Percentiles rank a stretch among this genome's conserved stretches.
These are phyloP conservation scores for Fusarium transvaalense DNA, from an alignment of 2,329 filamentous ascomycete species.

Conservation along the genomic window DNA sequence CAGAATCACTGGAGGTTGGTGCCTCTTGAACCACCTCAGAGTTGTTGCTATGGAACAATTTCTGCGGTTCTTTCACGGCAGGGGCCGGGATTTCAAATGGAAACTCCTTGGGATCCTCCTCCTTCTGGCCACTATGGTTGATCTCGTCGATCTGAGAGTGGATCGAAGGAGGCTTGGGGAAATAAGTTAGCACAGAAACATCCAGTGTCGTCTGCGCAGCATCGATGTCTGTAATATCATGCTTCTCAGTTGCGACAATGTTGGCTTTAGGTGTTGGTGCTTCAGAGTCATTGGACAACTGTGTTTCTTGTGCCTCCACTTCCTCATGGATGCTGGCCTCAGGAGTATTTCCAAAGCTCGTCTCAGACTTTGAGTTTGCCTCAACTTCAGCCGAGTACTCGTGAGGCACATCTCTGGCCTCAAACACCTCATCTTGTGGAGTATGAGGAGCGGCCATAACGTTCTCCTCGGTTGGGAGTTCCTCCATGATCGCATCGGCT, in stretches of 20 bases:
- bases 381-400: constrained; percentile 25
- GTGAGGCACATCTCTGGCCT: constrained; percentile 18
- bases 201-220: constrained; percentile 13
- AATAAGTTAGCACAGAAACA: constrained; percentile 22
- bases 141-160: constrained; percentile 18
- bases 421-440: constrained; percentile 30
- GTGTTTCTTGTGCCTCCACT: constrained; percentile 4
- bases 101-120: constrained; percentile 4
- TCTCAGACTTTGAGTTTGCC: constrained; percentile 39
- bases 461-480: background rate
- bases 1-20: constrained; percentile 41
- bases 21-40: constrained; percentile 6
- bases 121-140: constrained; percentile 6
- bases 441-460: background rate
- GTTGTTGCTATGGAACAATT: background rate
- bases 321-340: constrained; percentile 31
- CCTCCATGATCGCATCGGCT: background rate
- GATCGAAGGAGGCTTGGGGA: constrained; percentile 38
- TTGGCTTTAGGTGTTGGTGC: constrained; percentile 20
- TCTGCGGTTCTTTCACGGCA: background rate
- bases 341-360: constrained; percentile 29
- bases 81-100: background rate
- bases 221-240: constrained; percentile 2
- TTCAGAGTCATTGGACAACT: constrained; percentile 22
- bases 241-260: constrained; percentile 3